Evolutionary conservation across 2,329 filamentous ascomycete species (phyloP).

Genomic region (Hypomyces perniciosus): DNA sequence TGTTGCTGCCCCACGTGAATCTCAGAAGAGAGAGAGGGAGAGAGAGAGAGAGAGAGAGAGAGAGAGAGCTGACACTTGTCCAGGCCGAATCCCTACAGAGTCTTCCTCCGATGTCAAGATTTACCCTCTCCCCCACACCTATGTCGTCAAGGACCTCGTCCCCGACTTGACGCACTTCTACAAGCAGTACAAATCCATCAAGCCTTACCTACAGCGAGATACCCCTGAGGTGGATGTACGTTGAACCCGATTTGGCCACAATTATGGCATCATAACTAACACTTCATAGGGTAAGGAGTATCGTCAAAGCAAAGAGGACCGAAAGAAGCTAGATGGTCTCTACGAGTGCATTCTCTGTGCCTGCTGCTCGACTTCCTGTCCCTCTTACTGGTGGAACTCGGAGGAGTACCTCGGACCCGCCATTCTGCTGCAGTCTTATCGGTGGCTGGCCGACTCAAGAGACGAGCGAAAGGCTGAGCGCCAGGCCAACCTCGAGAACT

Average conservation of each 20-base stretch:
- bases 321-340: constrained; percentile 92
- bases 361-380: constrained; percentile 98
- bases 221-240: constrained; percentile 77
- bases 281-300: constrained; percentile 73
- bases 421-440: constrained; percentile 94
- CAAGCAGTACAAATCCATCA: constrained; percentile 99
- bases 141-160: constrained; percentile 98
- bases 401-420: constrained; percentile 98
- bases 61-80: constrained; percentile 21
- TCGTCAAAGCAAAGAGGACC: constrained; percentile 85
- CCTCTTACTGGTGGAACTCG: constrained; percentile 99
- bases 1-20: constrained; percentile 33
- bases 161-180: constrained; percentile 98
- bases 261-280: constrained; percentile 9
- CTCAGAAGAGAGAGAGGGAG: not conserved
- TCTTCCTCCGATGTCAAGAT: constrained; percentile 78
- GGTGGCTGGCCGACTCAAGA: constrained; percentile 92
- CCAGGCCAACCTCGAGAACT: constrained; percentile 91
- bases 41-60: constrained; percentile 9
- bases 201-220: constrained; percentile 93
- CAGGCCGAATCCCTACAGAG: constrained; percentile 90
- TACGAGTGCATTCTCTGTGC: constrained; percentile 99
- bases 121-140: constrained; percentile 97
- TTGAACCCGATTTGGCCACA: constrained; percentile 18
- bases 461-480: constrained; percentile 85